Evolutionary conservation across 352 stramenopile species (phyloP).

Genomic region (Phytophthora cajani): DNA sequence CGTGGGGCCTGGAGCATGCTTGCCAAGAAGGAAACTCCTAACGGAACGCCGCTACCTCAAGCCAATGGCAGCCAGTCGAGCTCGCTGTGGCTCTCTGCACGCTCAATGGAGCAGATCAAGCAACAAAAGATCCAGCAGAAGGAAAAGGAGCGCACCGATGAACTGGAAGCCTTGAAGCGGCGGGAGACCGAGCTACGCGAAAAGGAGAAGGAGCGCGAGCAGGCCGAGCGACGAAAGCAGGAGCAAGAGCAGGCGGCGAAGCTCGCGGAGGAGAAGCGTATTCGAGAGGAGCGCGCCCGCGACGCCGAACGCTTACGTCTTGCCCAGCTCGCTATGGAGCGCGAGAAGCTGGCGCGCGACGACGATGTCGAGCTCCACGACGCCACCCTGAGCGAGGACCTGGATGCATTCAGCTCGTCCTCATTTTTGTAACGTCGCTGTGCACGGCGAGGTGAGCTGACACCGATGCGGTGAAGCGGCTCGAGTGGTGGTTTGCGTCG

Average conservation of each 20-base stretch:
- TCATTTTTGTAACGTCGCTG: slow-evolving; percentile 78
- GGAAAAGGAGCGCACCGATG: slow-evolving; percentile 75
- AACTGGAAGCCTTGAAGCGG: slow-evolving; percentile 70
- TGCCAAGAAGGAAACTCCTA: slow-evolving; percentile 76
- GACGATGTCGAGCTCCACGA: slow-evolving; percentile 78
- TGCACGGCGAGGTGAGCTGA: slow-evolving; percentile 29
- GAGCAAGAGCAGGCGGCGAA: slow-evolving; percentile 54
- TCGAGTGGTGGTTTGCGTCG: not conserved
- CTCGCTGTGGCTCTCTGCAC: slow-evolving; percentile 84
- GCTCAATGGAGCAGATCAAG: slow-evolving; percentile 89
- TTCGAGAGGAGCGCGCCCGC: slow-evolving; percentile 59
- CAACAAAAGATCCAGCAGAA: slow-evolving; percentile 89
- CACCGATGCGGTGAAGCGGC: not conserved
- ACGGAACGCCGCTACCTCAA: slow-evolving; percentile 55
- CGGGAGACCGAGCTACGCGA: slow-evolving; percentile 70
- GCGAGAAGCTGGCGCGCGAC: slow-evolving; percentile 70
- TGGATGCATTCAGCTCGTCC: slow-evolving; percentile 88
- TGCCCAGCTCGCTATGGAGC: slow-evolving; percentile 61
- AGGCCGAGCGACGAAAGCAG: slow-evolving; percentile 67
- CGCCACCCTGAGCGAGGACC: slow-evolving; percentile 74
- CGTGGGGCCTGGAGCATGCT: slow-evolving; percentile 85
- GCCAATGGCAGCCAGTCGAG: slow-evolving; percentile 76
- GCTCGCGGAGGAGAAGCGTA: slow-evolving; percentile 59
- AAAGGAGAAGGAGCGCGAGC: slow-evolving; percentile 80
- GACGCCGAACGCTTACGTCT: slow-evolving; percentile 68